Base-by-base conservation (phyloP, 1,139 yeast species). In the Pichia sp. region DNA sequence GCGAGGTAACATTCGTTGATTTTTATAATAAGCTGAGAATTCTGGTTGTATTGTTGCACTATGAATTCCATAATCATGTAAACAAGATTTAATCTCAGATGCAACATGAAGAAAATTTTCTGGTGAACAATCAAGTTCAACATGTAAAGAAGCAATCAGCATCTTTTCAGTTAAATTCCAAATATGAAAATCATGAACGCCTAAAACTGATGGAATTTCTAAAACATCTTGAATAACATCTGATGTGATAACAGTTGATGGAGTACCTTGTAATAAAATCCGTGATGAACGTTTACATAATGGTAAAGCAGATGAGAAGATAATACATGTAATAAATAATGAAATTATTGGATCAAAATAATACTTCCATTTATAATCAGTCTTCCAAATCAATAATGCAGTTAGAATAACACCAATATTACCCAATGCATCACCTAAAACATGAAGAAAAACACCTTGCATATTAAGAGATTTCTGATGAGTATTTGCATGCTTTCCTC, bases 41-140 rank as follows among this genome's bases (percentile, higher is more conserved):
- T 90, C 97, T 0, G 97, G 97, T 65, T 92, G 98, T 41, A 92
- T 90, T 1, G 98, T 92, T 23, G 94, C 96, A 35, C 95, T 84
- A 57, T 89, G 96, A 50, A 92, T 82, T 32, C 96, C 96, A 60
- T 80, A 85, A 30, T 74, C 79, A 56, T 87, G 95, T 61, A 92
- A 74, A 42, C 90, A 80, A 44, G 78, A 78, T 60, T 95, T 78
- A 46, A 92, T 92, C 49, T 78, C 77, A 42, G 80, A 72, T 7
- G 95, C 95, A 41, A 86, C 75, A n/a, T 69, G 66, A 52, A 83
- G 67, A 62, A 89, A 92, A 37, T 76, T 74, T 45, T 74, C 77
- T n/a, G 85, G 83, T 5, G 73, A 69, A 16, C 76, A 73, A 46
- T 75, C 72, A 40, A 89, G 73, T 55, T 89, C 86, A 37, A 90